These are phyloP conservation scores for Phytophthora citricola DNA, from an alignment of 352 stramenopile species.

Conservation along the genomic window DNA sequence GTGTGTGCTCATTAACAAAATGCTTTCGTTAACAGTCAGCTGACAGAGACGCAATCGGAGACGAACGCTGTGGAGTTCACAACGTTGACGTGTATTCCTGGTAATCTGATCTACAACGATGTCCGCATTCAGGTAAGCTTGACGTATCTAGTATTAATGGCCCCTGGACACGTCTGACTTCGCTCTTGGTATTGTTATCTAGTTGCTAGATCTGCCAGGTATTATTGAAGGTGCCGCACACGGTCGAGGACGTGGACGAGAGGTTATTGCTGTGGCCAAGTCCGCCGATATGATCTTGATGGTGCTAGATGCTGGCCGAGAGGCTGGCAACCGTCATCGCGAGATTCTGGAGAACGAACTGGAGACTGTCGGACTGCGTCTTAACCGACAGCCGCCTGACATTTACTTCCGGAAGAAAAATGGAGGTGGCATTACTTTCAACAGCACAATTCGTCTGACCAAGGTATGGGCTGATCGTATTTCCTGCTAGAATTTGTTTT, in stretches of 20 bases:
- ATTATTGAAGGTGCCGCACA: conserved; percentile 99
- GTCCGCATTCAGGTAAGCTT: conserved; percentile 93
- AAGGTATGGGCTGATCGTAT: conserved; percentile 61
- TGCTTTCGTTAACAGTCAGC: conserved; percentile 56
- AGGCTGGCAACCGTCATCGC: conserved; percentile 96
- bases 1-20: not conserved
- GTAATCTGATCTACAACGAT: conserved; percentile 96
- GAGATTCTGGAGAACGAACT: conserved; percentile 99
- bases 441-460: conserved; percentile 95
- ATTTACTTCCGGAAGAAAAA: conserved; percentile 97
- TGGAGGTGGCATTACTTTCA: conserved; percentile 96
- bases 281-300: conserved; percentile 99
- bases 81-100: conserved; percentile 98
- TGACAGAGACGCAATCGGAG: conserved; percentile 97
- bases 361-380: conserved; percentile 97
- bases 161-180: not conserved
- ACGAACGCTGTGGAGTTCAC: conserved; percentile 98
- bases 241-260: conserved; percentile 96
- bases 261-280: conserved; percentile 99
- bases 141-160: not conserved
- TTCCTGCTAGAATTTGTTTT: conserved; percentile 5
- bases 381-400: conserved; percentile 97
- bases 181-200: not conserved
- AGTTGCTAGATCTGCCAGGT: conserved; percentile 98
- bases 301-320: conserved; percentile 98